Conservation (phyloP, 768 basidiomycete genomes). For the Lyophyllum decastes region DNA sequence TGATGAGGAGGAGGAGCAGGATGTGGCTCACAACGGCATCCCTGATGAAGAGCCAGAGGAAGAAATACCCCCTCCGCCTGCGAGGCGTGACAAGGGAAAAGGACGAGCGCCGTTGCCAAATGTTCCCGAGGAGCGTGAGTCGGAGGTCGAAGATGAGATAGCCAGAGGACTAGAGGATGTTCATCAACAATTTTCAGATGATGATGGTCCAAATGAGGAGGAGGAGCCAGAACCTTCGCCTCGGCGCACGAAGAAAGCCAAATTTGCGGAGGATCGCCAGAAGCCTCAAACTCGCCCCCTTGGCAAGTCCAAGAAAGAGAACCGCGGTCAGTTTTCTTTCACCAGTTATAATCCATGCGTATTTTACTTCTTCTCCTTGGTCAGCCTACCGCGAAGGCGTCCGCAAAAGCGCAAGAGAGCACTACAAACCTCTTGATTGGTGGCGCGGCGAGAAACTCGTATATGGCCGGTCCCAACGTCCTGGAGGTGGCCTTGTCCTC, state of each 20-base stretch:
- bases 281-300: constrained; percentile 21
- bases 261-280: constrained; percentile 23
- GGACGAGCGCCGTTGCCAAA: constrained; percentile 17
- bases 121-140: constrained; percentile 48
- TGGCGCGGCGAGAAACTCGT: constrained; percentile 94
- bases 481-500: constrained; percentile 43
- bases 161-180: constrained; percentile 40
- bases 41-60: constrained; percentile 36
- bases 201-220: constrained; percentile 32
- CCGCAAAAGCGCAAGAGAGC: constrained; percentile 70
- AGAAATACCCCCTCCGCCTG: constrained; percentile 20
- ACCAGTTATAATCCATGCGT: background rate
- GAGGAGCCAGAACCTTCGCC: constrained; percentile 27
- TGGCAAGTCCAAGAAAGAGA: constrained; percentile 40
- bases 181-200: constrained; percentile 28
- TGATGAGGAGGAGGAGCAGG: constrained; percentile 40
- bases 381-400: constrained; percentile 52
- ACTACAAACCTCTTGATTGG: constrained; percentile 77
- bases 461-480: constrained; percentile 56
- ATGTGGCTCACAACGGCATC: constrained; percentile 25
- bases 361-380: background rate
- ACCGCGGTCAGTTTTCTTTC: constrained; percentile 30
- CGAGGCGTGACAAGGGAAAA: constrained; percentile 16
- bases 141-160: constrained; percentile 43
- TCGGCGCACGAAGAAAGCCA: constrained; percentile 37